Evolutionary conservation across 257 asterid species (phyloP).

Genomic region (Linderniella brevidens): DNA sequence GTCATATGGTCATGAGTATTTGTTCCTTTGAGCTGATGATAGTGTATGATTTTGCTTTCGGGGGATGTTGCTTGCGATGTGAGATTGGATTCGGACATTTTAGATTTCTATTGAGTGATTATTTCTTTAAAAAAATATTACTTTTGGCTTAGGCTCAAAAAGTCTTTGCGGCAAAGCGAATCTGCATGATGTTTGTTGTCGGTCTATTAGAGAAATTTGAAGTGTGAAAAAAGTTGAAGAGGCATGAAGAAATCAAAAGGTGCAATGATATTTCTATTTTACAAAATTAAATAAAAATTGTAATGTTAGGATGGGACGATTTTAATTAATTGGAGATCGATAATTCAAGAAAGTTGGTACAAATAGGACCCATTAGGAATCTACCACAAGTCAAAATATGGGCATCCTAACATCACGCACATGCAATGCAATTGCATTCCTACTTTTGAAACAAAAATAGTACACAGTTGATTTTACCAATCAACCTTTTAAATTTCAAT

Average conservation of each 20-base stretch:
- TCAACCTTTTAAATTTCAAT: slow-evolving; percentile 10
- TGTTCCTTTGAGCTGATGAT: no score
- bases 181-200: slow-evolving; percentile 20
- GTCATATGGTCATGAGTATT: no score
- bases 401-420: slow-evolving; percentile 30
- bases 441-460: slow-evolving; percentile 22
- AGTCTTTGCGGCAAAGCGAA: slow-evolving; percentile 30
- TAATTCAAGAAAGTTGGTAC: slow-evolving; percentile 16
- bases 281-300: no score
- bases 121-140: slow-evolving; percentile 33
- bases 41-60: no score
- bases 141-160: slow-evolving; percentile 20
- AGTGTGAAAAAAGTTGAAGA: slow-evolving; percentile 6
- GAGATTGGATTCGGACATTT: slow-evolving; percentile 15
- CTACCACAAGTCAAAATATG: slow-evolving; percentile 35
- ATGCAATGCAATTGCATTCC: slow-evolving; percentile 42
- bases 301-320: background rate
- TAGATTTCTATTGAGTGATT: slow-evolving; percentile 8
- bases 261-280: background rate
- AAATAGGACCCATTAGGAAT: slow-evolving; percentile 30
- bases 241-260: slow-evolving; percentile 4
- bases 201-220: slow-evolving; percentile 23
- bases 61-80: slow-evolving; percentile 2
- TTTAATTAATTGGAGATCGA: background rate
- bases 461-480: slow-evolving; percentile 13